Evolutionary conservation across 306 rosid species (phyloP).

Genomic region (cucumber (Cucumis sativus)): Cucumber_9930_V3 NC_026661.2:20934001-20934500

Average conservation of each 20-base stretch:
- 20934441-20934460: constrained; percentile 77
- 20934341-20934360: background rate
- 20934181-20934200: constrained; percentile 13
- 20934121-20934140: background rate
- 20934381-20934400: constrained; percentile 13
- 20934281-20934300: constrained; percentile 56
- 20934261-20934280: constrained; percentile 83
- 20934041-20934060: background rate
- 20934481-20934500: constrained; percentile 94
- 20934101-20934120: background rate
- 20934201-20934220: constrained; percentile 19
- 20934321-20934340: background rate
- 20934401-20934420: constrained; percentile 3
- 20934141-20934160: background rate
- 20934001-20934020: background rate
- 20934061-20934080: background rate
- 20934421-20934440: constrained; percentile 77
- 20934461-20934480: constrained; percentile 68
- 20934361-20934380: constrained; percentile 12
- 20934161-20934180: background rate
- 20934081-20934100: background rate
- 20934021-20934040: background rate
- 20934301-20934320: constrained; percentile 64
- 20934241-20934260: constrained; percentile 92
- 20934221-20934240: constrained; percentile 56